These are phyloP conservation scores for Paxillus rubicundulus DNA, from an alignment of 768 basidiomycete species.

Conservation along the genomic window DNA sequence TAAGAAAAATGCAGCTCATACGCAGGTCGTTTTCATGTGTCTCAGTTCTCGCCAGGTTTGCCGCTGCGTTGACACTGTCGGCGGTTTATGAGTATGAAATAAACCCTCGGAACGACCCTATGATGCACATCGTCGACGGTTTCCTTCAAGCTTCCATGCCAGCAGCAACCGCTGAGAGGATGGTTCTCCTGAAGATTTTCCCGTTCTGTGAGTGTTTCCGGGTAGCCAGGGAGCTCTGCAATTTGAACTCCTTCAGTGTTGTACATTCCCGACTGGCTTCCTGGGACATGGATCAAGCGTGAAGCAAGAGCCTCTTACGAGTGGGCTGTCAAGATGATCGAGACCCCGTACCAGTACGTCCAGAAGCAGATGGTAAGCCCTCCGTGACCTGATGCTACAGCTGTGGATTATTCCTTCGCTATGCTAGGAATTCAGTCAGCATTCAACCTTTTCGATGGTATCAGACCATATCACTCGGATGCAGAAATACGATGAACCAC, in stretches of 20 bases:
- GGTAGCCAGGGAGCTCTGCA: background rate
- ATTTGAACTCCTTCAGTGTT: constrained; percentile 2
- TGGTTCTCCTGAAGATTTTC: constrained; percentile 1
- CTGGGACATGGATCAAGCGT: constrained; percentile 8
- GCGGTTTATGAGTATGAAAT: constrained; percentile 15
- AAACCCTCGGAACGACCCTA: constrained; percentile 4
- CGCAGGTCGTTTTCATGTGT: too few species aligned
- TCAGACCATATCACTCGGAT: constrained; percentile 9
- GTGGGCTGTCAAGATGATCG: background rate
- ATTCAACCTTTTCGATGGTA: constrained; percentile 1
- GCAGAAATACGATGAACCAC: constrained; percentile 1
- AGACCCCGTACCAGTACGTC: constrained; percentile 4
- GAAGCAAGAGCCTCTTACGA: background rate
- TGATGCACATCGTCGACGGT: constrained; percentile 6
- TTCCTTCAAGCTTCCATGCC: background rate
- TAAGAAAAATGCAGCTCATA: background rate
- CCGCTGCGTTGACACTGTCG: constrained; percentile 28
- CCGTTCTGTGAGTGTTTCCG: constrained; percentile 13
- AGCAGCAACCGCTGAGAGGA: constrained; percentile 2
- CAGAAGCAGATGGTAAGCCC: background rate
- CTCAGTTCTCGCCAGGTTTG: constrained; percentile 18
- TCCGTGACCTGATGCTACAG: too few species aligned
- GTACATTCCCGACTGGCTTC: constrained; percentile 10
- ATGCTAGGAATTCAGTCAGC: too few species aligned
- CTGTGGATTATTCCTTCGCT: too few species aligned